Evolutionary conservation across 306 rosid species (phyloP), one percentile per base, ranked within the genome.

Genomic region (Pterocarpus santalinus): DNA sequence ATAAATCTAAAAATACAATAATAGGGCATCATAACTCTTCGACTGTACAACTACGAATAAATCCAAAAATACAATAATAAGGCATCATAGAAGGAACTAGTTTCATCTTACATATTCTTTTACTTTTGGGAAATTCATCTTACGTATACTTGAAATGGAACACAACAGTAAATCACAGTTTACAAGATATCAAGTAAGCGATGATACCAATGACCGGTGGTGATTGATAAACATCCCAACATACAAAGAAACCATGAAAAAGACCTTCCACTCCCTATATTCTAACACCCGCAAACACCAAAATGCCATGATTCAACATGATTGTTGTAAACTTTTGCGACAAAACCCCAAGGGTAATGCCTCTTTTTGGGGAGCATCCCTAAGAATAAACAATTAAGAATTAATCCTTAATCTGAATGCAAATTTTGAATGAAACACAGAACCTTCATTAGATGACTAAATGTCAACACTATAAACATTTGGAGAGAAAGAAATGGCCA

Each of bases 391-490:
- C 80, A 91, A 86, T 47, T 47, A 81, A 73, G 85, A 87, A 86
- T 78, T 78, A 77, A 83, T 78, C 65, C 85, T 85, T 68, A 10
- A 85, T 75, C 89, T 89, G 63, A 87, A 83, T 73, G 78, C 74
- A 77, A 81, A 2, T 82, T 73, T 74, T 72, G 70, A 83, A 87
- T 80, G 43, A 76, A 85, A 85, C 65, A 58, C 74, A 78, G 89
- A 44, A 85, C 80, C 86, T 83, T 88, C 90, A 76, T 89, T 90
- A 85, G 75, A 84, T 72, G 89, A 86, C 86, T 69, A 86, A 81
- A 85, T 72, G 89, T 92, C 91, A 88, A 90, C 85, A 85, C 89
- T 90, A 94, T 90, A 69, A 90, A 90, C 97, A 93, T 78, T 81
- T 81, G 83, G 81, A 84, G 81, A 76, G 90, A 83, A 52, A 65